Evolutionary conservation across 2,329 filamentous ascomycete species (phyloP), one percentile per base, ranked within the genome.

Genomic region (Fusarium annulatum): DNA sequence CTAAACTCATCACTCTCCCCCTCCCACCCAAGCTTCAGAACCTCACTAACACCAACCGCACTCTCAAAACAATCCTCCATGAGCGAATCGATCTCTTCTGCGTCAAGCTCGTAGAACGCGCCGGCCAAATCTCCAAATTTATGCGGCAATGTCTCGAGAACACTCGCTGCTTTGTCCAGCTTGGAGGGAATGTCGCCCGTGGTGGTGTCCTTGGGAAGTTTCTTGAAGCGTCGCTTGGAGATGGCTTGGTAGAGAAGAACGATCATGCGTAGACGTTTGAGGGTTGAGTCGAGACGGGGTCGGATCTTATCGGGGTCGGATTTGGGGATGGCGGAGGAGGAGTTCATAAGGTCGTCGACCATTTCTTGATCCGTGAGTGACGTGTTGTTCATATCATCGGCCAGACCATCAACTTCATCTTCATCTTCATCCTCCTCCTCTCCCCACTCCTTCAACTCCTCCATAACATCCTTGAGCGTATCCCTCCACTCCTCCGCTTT

Each of bases 371-470:
- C 82, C 3, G 86, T 74, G 38, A 78, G 68, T 21, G 80, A 77
- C 18, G 79, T 77, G 33, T 78, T 76, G 41, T 76, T 72, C 45
- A 82, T 69, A 34, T 80, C 76, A 36, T 81, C 77, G 23, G 81
- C 75, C 2, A 82, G 69, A 21, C 79, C 84, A 58, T 90, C 86
- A 21, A 89, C 81, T 38, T 80, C 81, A 23, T 81, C 85, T 3
- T 90, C 85, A 39, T 90, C 90, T 2, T 90, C 30, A 30, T 11
- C 88, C 15, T 89, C 88, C 76, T 94, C 92, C 3, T 94, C 93
- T 26, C 92, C 90, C 94, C 95, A 98, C 76, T 96, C 94, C 80
- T 94, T 94, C 73, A 98, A 82, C 83, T 98, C 96, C 71, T 93
- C 90, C 75, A 97, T 89, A 1, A 94, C 93, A 83, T 98, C 96